Evolutionary conservation across 805 yeast species (phyloP), one percentile per base, ranked within the genome.

Genomic region (Starmera pachycereana): DNA sequence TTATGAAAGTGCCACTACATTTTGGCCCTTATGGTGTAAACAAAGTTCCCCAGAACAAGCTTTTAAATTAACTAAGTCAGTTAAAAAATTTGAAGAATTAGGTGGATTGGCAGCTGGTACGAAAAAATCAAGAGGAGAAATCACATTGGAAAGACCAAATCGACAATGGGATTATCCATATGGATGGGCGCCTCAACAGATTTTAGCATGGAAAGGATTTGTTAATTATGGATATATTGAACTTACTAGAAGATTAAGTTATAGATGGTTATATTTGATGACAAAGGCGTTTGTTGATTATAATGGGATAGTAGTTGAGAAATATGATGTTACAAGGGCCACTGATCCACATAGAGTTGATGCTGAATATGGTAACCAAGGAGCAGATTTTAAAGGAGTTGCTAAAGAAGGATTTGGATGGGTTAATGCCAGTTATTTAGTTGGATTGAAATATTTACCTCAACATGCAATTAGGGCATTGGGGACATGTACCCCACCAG

Each of bases 111-210:
- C 78, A 1, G 79, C 95, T 0, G 94, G 96, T 32, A 81, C 96
- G 0, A 70, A 75, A 48, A 58, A 69, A 47, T 78, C 89, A 3
- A 66, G 95, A 48, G 94, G 96, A 32, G 74, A 69, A 22, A 63
- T 85, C 31, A 75, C 81, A 1, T 60, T 83, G 13, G 68, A 74
- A 34, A 68, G 87, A 52, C 96, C 95, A n/a, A 76, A 81, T 11
- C 70, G 97, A 58, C 98, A 90, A 62, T 90, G 98, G 98, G 98
- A 90, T 59, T 92, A 81, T 59, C 98, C 98, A 2, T 86, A 66
- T 54, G 97, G 97, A 2, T 90, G 98, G 98, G 96, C 97, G 0
- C 97, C 98, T 4, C 97, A 92, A 57, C 98, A 90, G 61, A 85
- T 90, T 13, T 59, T 90, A 40, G 90, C 95, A 1, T 90, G 98